Evolutionary conservation across 106 monocot species (phyloP), one percentile per base, ranked within the genome.

Genomic region (Dendrobium nobile): DNA sequence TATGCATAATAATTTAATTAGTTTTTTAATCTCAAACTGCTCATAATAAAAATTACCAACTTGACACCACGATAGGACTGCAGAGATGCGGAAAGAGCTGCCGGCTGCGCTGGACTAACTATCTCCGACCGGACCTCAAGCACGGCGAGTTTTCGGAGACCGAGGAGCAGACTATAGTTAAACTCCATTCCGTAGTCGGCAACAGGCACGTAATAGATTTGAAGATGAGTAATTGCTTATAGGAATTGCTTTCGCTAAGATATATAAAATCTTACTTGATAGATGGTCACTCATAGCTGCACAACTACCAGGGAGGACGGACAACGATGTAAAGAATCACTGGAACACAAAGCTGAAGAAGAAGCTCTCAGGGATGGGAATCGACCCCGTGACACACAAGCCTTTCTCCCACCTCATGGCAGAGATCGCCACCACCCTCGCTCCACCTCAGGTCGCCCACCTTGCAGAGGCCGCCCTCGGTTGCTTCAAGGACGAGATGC

Each of bases 291-390:
- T 95, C 75, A 98, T 98, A 82, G 95, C 98, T 4, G 91, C 82
- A 3, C 98, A 98, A 78, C 76, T 98, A 70, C 85, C 94, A 0
- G 98, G 98, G 13, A 86, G 98, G 28, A 98, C 95, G 10, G 98
- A 98, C 80, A 98, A 98, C 81, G 98, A 98, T 67, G 95, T 98
- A 7, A 98, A 98, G 95, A 98, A 98, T 80, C 88, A 98, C 83
- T 98, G 98, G 98, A 98, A 98, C 91, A 95, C 94, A 28, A 98
- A 98, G 84, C 92, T 98, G 75, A 98, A 95, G 92, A 98, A 95
- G 92, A 98, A 93, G 80, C 87, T 98, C 20, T 89, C 92, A 0
- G 89, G 98, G 15, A 95, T 95, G 91, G 98, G 98, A 41, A 98
- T 98, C 70, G 98, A 98, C 65, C 98, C 94, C 4, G 92, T 98